phyloP scores from a whole-genome alignment of 345 rosid genomes.

The Hibiscus trionum region DNA sequence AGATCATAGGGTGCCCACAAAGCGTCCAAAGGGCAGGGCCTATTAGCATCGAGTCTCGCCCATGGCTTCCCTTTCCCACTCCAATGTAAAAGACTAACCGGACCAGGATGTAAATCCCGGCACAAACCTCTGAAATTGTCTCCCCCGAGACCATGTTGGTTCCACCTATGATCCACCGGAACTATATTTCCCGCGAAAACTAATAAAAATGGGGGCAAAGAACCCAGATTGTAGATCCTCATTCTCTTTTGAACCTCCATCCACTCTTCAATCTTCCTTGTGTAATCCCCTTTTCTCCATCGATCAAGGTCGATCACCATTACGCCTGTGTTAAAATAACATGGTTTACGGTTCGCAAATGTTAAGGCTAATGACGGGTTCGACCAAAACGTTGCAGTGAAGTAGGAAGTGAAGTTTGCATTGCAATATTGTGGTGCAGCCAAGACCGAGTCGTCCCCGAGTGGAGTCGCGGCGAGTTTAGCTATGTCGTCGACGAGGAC shows the following conservation, averaged over 20 bases:
- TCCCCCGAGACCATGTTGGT: slow-evolving; percentile 68
- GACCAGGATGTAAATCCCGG: slow-evolving; percentile 54
- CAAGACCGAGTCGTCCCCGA: slow-evolving; percentile 44
- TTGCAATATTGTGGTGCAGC: slow-evolving; percentile 95
- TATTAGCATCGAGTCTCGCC: slow-evolving; percentile 53
- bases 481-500: background rate
- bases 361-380: slow-evolving; percentile 56
- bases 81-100: slow-evolving; percentile 59
- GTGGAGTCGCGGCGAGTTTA: slow-evolving; percentile 37
- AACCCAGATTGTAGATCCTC: slow-evolving; percentile 39
- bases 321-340: slow-evolving; percentile 34
- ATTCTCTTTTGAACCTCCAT: slow-evolving; percentile 66
- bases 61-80: slow-evolving; percentile 73
- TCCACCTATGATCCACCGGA: slow-evolving; percentile 77
- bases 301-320: slow-evolving; percentile 86
- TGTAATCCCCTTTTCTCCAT: slow-evolving; percentile 71
- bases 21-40: slow-evolving; percentile 60
- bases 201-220: slow-evolving; percentile 53
- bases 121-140: slow-evolving; percentile 56
- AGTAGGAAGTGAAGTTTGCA: slow-evolving; percentile 82
- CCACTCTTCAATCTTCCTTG: slow-evolving; percentile 77
- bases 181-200: slow-evolving; percentile 65
- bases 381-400: slow-evolving; percentile 68
- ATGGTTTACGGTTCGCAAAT: slow-evolving; percentile 41
- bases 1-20: slow-evolving; percentile 64